Base-by-base conservation (phyloP, 306 rosid species). In the Dicorynia guianensis region DNA sequence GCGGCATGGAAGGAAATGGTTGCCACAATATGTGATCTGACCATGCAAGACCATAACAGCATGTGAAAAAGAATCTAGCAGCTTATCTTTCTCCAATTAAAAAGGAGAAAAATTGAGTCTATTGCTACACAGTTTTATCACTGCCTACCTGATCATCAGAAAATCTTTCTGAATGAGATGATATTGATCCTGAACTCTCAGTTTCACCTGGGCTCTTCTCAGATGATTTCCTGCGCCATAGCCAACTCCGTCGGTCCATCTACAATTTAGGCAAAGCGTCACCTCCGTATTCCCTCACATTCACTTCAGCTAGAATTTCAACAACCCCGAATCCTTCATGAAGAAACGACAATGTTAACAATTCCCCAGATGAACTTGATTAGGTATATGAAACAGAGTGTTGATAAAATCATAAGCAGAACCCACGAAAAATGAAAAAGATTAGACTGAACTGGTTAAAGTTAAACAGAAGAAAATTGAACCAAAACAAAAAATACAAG, bases 201-300 rank as follows among this genome's bases (percentile, higher is more conserved):
- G 91, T 84, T 72, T 88, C 89, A 25, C 82, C 91, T 0, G 88
- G 85, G 66, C 89, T 88, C 81, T 90, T 86, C 84, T 82, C 91
- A 1, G 85, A 84, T 13, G 93, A 88, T 78, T 88, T 90, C 80
- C 83, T 84, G 58, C 88, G 83, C 96, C 96, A 88, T 15, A 90
- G 85, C 88, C 89, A 83, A 80, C 89, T 86, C 81, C 87, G 60
- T 67, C 89, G 35, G 81, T 90, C 92, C 96, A 88, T 88, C 76
- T 77, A 49, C 49, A 79, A 49, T 19, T 11, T 47, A 64, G 57
- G 71, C 76, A 62, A 73, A 47, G 74, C 57, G 15, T 59, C 67
- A 78, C 79, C 83, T 73, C 56, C 44, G 46, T 63, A 71, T 67
- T 61, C 75, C 71, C 60, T 82, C 75, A 49, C 74, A 53, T 43